Evolutionary conservation across 768 basidiomycete species (phyloP), one percentile per base, ranked within the genome.

Genomic region (Lactarius hatsudake): DNA sequence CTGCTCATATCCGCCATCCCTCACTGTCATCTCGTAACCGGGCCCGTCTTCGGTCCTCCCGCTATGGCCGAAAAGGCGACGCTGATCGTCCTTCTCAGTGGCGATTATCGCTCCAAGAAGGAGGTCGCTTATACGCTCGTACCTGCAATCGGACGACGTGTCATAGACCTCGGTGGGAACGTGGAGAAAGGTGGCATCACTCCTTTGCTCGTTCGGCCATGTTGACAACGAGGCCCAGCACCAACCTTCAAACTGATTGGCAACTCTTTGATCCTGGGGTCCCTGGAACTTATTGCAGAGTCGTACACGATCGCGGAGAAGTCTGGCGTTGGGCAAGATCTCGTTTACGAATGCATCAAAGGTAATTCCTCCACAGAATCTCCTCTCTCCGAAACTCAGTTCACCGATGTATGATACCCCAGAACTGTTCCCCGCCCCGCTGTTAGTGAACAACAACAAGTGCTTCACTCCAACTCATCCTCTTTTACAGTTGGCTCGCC

Each of bases 231-330:
- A 10, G 15, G 20, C 18, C 34, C 26, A 89, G 88, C 88, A 17
- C 83, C 85, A 5, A 86, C 85, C 10, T 83, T 88, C 78, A 94
- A 94, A 76, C 79, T 94, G 9, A 84, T 93, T 58, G 92, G 89
- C 20, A 94, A 94, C 72, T 86, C 89, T 1, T 77, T 93, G 76
- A 86, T 93, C 63, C 78, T 93, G 48, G 88, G 90, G n/a, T 80
- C 81, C 32, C 79, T 94, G 51, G 94, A 95, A 74, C 78, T 95
- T 12, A 79, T 96, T 15, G 87, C 89, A 0, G 94, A 96, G 78
- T 80, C 85, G n/a, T 87, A 90, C 73, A 95, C 94, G 1, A 84
- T 96, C 12, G 88, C 89, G 5, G 91, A 93, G 70, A 93, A 93
- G 76, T 82, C 90, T 0, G 94, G 93, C 28, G 88, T 96, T 43